Conservation (phyloP, 306 rosid species). For the Trifolium fragiferum region DNA sequence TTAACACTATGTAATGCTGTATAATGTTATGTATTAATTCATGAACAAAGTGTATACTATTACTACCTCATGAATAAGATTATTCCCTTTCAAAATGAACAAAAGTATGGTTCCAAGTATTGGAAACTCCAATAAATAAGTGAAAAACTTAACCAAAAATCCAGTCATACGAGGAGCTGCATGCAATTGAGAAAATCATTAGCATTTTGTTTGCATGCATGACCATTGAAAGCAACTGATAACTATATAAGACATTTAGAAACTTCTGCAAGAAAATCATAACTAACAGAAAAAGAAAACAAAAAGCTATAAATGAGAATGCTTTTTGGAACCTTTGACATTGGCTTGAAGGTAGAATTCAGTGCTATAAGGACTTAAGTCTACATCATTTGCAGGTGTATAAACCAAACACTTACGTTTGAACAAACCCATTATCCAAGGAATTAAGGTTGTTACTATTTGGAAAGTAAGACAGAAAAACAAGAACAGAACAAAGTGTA, state of each 20-base stretch:
- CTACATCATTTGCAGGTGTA: slow-evolving; percentile 63
- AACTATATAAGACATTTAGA: slow-evolving; percentile 1
- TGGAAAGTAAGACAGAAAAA: slow-evolving; percentile 2
- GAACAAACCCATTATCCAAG: slow-evolving; percentile 54
- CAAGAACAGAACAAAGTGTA: background rate
- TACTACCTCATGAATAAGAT: slow-evolving; percentile 74
- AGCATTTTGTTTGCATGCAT: slow-evolving; percentile 30
- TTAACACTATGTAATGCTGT: too few relatives aligned
- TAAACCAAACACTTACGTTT: slow-evolving; percentile 50
- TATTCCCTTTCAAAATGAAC: slow-evolving; percentile 69
- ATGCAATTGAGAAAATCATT: slow-evolving; percentile 12
- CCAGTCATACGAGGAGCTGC: slow-evolving; percentile 96
- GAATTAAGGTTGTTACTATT: background rate
- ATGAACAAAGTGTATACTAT: background rate
- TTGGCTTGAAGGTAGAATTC: slow-evolving; percentile 76
- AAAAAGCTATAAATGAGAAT: background rate
- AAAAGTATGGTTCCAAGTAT: slow-evolving; percentile 68
- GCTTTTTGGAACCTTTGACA: slow-evolving; percentile 71
- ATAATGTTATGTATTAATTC: background rate
- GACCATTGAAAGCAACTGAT: background rate
- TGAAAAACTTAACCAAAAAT: slow-evolving; percentile 65
- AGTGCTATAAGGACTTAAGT: slow-evolving; percentile 62
- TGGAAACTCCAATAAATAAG: slow-evolving; percentile 67
- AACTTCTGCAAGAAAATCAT: background rate
- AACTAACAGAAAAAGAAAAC: background rate